Conservation (phyloP, 768 basidiomycete species). For the Suillus sp. region DNA sequence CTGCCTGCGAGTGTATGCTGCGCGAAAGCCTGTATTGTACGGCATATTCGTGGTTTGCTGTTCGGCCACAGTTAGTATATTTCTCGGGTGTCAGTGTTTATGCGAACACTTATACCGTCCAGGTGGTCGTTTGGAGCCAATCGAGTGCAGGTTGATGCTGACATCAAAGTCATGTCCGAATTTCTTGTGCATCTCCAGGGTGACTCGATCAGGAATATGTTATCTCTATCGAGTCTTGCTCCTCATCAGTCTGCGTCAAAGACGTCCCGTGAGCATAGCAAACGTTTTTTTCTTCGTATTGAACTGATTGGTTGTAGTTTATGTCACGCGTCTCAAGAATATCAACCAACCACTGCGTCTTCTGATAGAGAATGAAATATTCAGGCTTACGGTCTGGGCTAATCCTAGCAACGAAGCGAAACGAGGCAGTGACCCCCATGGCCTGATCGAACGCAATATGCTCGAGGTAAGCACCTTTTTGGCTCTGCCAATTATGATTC, state of each 20-base stretch:
- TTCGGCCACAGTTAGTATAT: constrained; percentile 79
- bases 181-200: constrained; percentile 76
- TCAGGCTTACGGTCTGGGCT: constrained; percentile 83
- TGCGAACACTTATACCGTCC: constrained; percentile 8
- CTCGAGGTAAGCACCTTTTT: constrained; percentile 51
- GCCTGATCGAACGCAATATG: constrained; percentile 57
- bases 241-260: constrained; percentile 48
- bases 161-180: constrained; percentile 85
- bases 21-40: constrained; percentile 76
- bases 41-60: constrained; percentile 92
- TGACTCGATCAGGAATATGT: constrained; percentile 65
- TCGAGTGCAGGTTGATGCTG: constrained; percentile 85
- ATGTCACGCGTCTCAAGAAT: constrained; percentile 58
- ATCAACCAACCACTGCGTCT: constrained; percentile 77
- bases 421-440: constrained; percentile 63
- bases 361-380: constrained; percentile 89
- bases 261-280: constrained; percentile 40
- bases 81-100: not conserved
- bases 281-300: constrained; percentile 3
- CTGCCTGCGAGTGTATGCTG: constrained; percentile 73
- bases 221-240: constrained; percentile 63
- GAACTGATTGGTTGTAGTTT: constrained; percentile 44
- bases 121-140: constrained; percentile 98
- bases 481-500: not conserved
- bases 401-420: constrained; percentile 82